Base-by-base conservation (phyloP, 306 rosid genomes). In the Vigna angularis region DNA sequence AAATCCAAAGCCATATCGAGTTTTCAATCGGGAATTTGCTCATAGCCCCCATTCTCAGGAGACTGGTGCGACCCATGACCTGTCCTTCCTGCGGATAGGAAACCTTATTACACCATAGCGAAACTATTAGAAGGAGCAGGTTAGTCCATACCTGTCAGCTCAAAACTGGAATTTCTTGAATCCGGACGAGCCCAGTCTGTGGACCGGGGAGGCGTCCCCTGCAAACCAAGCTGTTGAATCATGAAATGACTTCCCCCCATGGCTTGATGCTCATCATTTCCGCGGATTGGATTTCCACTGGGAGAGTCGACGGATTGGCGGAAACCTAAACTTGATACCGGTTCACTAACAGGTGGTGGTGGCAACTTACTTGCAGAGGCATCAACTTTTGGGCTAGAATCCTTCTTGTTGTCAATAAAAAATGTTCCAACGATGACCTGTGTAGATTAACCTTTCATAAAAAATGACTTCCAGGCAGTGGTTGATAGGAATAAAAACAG, bases 371-470 rank as follows among this genome's bases (percentile, higher is more conserved):
- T 75, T 20, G 88, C 87, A 77, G 97, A 84, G 71, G 84, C 83
- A 65, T 93, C 97, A 4, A 83, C 93, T 84, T 93, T 95, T 66
- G 48, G 78, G 49, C 90, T 89, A 22, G 52, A 75, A 76, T 91
- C 97, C 81, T 89, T 92, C 89, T 85, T 93, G 73, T 83, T 53
- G 83, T 93, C 98, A 7, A 90, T 38, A 78, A 82, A 71, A 83
- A 93, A 95, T 30, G 96, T 89, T 69, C 99, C 98, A 49, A 91
- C 94, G 67, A 95, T 95, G 55, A 95, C 97, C 98, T 92, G 91
- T 55, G 68, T 49, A 42, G 88, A 72, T 26, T 15, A 78, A 57
- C 32, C 49, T 32, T 76, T 72, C 48, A 77, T 59, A n/a, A 57
- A 70, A 42, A 47, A 57, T 12, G 51, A 51, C 58, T 80, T 72